Conservation (phyloP, 306 rosid genomes). For the Prunus kanzakura region DNA sequence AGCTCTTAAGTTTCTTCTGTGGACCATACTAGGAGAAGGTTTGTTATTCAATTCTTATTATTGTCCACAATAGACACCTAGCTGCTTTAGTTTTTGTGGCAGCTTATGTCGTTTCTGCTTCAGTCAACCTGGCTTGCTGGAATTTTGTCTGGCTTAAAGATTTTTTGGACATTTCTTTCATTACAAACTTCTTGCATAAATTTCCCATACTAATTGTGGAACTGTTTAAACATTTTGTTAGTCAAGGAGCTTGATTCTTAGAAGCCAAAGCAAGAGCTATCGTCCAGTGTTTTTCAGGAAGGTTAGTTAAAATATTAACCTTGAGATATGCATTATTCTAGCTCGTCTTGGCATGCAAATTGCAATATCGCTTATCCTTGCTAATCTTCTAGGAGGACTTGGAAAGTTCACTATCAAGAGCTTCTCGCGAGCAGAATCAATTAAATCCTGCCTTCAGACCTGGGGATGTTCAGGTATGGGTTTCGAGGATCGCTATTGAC, state of each 20-base stretch:
- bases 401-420: slow-evolving; percentile 61
- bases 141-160: neutral
- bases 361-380: slow-evolving; percentile 16
- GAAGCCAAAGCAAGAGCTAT: slow-evolving; percentile 75
- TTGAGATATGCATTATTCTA: slow-evolving; percentile 6
- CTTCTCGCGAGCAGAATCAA: slow-evolving; percentile 63
- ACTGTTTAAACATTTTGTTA: slow-evolving; percentile 29
- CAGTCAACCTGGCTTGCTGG: neutral
- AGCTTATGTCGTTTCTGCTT: neutral
- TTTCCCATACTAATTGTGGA: slow-evolving; percentile 20
- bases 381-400: slow-evolving; percentile 70
- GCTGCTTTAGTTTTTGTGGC: neutral
- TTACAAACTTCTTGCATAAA: slow-evolving; percentile 2
- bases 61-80: neutral
- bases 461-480: slow-evolving; percentile 78
- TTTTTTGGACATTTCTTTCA: neutral
- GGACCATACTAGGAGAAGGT: neutral
- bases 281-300: slow-evolving; percentile 92
- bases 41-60: neutral
- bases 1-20: neutral
- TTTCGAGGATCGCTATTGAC: slow-evolving; percentile 3
- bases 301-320: slow-evolving; percentile 43
- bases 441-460: slow-evolving; percentile 55
- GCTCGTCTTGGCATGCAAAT: slow-evolving; percentile 15
- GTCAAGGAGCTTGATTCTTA: slow-evolving; percentile 79